phyloP scores from a whole-genome alignment of 2,329 filamentous ascomycete species.

The Colletotrichum liriopes region DNA sequence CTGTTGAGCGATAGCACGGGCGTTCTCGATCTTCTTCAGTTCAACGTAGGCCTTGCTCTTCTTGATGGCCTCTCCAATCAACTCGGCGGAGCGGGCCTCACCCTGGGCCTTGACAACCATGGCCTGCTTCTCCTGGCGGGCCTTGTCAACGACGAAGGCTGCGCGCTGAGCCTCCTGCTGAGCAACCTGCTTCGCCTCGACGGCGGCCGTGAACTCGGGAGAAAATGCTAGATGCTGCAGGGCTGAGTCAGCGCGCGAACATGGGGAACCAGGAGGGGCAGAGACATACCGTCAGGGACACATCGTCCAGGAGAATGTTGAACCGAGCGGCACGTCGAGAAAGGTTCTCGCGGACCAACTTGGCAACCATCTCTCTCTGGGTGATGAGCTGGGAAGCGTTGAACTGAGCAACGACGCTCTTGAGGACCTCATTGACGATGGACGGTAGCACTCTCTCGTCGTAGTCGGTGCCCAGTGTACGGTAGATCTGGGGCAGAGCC shows the following conservation, averaged over 20 bases:
- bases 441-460: slow-evolving; percentile 97
- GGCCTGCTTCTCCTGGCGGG: slow-evolving; percentile 98
- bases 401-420: slow-evolving; percentile 99
- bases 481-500: slow-evolving; percentile 95
- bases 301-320: slow-evolving; percentile 98
- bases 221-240: slow-evolving; percentile 79
- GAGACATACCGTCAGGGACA: slow-evolving; percentile 87
- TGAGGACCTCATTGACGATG: slow-evolving; percentile 98
- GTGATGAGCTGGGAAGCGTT: slow-evolving; percentile 99
- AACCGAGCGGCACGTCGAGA: slow-evolving; percentile 92
- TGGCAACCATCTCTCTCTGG: slow-evolving; percentile 96
- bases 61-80: slow-evolving; percentile 99
- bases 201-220: slow-evolving; percentile 80
- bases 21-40: slow-evolving; percentile 98
- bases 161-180: slow-evolving; percentile 97
- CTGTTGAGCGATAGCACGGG: slow-evolving; percentile 87
- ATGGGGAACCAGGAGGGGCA: neutral
- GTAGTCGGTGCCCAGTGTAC: slow-evolving; percentile 94
- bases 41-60: slow-evolving; percentile 98
- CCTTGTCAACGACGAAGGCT: slow-evolving; percentile 98
- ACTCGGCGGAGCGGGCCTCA: slow-evolving; percentile 97
- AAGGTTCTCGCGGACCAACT: slow-evolving; percentile 92
- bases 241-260: slow-evolving; percentile 46
- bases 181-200: slow-evolving; percentile 82
- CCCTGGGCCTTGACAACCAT: slow-evolving; percentile 98